Percentiles rank a stretch among this genome's conserved stretches.
These are phyloP conservation scores for Vigna radiata DNA, from an alignment of 306 rosid species.

Conservation along the genomic window DNA sequence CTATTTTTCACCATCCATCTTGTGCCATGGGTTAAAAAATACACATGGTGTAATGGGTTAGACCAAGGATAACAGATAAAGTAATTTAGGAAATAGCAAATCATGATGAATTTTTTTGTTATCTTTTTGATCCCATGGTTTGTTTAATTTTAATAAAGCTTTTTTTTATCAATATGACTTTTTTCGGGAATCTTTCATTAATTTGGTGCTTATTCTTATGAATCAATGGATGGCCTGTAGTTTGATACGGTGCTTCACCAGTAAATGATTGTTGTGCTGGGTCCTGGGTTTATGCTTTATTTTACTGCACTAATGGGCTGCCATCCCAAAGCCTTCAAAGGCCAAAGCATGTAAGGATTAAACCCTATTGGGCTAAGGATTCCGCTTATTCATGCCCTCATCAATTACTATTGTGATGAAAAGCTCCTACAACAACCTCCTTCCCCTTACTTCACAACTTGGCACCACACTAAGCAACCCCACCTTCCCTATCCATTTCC, in stretches of 20 bases:
- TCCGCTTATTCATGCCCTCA: too few relatives aligned
- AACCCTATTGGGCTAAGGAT: too few relatives aligned
- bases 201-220: not conserved
- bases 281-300: slow-evolving; percentile 25
- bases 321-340: too few relatives aligned
- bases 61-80: not conserved
- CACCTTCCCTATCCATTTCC: too few relatives aligned
- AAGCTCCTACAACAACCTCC: too few relatives aligned
- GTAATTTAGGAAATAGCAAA: not conserved
- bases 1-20: not conserved
- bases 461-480: too few relatives aligned
- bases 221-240: not conserved
- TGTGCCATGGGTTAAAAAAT: not conserved
- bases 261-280: slow-evolving; percentile 35
- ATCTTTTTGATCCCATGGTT: not conserved
- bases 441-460: too few relatives aligned
- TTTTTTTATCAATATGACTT: slow-evolving; percentile 1
- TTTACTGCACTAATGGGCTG: not conserved
- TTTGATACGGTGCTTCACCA: slow-evolving; percentile 19
- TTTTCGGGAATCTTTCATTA: not conserved
- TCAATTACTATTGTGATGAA: too few relatives aligned
- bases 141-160: not conserved
- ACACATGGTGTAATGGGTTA: not conserved
- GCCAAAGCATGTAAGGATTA: too few relatives aligned
- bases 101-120: not conserved